Percentiles rank a stretch among this genome's conserved stretches.
These are phyloP conservation scores for Xylaria sp. DNA, from an alignment of 2,329 filamentous ascomycete genomes.

Conservation along the genomic window DNA sequence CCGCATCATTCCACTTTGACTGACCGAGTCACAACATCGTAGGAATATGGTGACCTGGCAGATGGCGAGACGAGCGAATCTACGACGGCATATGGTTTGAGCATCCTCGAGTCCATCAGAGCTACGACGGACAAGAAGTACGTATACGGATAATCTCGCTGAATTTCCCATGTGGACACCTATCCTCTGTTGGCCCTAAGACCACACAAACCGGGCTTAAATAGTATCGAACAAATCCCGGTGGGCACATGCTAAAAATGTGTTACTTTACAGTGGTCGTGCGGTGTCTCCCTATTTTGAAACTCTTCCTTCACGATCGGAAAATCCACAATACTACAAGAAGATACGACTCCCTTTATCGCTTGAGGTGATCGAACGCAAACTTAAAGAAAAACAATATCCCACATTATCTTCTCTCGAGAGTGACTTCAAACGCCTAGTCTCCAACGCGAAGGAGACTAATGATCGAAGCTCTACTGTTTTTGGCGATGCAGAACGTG, in stretches of 20 bases:
- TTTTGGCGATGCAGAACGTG: slow-evolving; percentile 86
- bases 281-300: slow-evolving; percentile 81
- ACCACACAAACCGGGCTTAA: not conserved
- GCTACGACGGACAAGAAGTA: slow-evolving; percentile 85
- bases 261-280: slow-evolving; percentile 67
- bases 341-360: slow-evolving; percentile 82
- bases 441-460: slow-evolving; percentile 87
- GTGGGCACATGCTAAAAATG: slow-evolving; percentile 41
- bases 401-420: slow-evolving; percentile 78
- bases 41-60: slow-evolving; percentile 61
- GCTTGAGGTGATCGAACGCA: slow-evolving; percentile 79
- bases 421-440: slow-evolving; percentile 87
- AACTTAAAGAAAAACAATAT: slow-evolving; percentile 76
- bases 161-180: not conserved
- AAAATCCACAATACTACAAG: slow-evolving; percentile 80
- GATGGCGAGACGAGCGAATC: slow-evolving; percentile 73
- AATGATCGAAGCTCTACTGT: slow-evolving; percentile 78
- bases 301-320: slow-evolving; percentile 71
- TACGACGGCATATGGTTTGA: slow-evolving; percentile 76
- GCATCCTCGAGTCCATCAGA: slow-evolving; percentile 79
- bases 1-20: slow-evolving; percentile 16
- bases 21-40: slow-evolving; percentile 27
- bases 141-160: slow-evolving; percentile 48
- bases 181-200: not conserved
- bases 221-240: not conserved